Base-by-base conservation (phyloP, 202 grass and related monocot species). In the Musa balbisiana region DNA sequence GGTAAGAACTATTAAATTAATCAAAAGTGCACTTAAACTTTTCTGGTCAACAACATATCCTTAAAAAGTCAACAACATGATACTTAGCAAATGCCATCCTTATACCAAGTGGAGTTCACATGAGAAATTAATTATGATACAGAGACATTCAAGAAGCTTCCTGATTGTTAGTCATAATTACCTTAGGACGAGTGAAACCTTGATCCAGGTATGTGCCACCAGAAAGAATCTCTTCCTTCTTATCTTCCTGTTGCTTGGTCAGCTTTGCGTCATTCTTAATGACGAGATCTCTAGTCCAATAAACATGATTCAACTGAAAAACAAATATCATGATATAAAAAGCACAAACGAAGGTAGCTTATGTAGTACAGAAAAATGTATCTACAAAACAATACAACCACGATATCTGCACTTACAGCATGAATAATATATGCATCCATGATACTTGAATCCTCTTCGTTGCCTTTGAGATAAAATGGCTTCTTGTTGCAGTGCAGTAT, bases 401-500 rank as follows among this genome's bases (percentile, higher is more conserved):
- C 24, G 43, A 69, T 17, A 9, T 69, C 14, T 76, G 58, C n/a
- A 71, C 89, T 83, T 91, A 97, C 94, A 77, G 77, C 82, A 93
- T 97, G 94, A 83, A 97, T 90, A 82, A 93, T 69, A 84, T 93
- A 93, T 17, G 90, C 90, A 54, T 97, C 94, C 88, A 91, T 93
- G 20, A 86, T 87, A 87, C 84, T 86, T 51, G 86, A 93, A 89
- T 97, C 94, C 73, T 89, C 81, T 77, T 85, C 73, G 15, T 80
- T 85, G n/a, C 90, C 89, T 81, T 91, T 97, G 43, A 86, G 77
- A 85, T 97, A 97, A 89, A 97, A 93, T 74, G 94, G 94, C 70
- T 86, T 93, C 88, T 97, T 97, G 84, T 91, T 97, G 86, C 88
- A 91, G 82, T 97, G 81, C 86, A 97, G 85, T 76, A 96, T 89